These are phyloP conservation scores for Akanthomyces muscarius DNA, from an alignment of 2,329 filamentous ascomycete genomes.

Conservation along the genomic window DNA sequence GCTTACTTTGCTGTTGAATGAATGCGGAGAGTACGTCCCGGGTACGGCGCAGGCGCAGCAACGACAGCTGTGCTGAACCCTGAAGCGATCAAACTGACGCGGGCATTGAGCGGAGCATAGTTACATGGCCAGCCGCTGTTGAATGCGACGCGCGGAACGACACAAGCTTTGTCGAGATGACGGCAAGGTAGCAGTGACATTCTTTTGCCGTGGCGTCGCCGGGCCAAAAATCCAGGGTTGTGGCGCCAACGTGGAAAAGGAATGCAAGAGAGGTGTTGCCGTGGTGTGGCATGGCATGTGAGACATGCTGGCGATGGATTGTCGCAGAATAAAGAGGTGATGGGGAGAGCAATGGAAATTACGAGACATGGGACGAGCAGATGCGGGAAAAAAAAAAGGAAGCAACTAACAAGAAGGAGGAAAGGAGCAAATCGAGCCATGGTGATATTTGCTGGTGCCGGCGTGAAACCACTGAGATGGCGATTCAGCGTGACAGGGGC, in stretches of 20 bases:
- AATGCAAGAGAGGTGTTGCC: not conserved
- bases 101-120: not conserved
- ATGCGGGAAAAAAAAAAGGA: too few relatives aligned
- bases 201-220: not conserved
- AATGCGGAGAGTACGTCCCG: too few relatives aligned
- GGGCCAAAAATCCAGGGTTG: not conserved
- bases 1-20: too few relatives aligned
- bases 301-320: not conserved
- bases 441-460: too few relatives aligned
- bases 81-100: too few relatives aligned
- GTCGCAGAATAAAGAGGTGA: not conserved
- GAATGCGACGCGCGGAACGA: not conserved
- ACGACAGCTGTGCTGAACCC: too few relatives aligned
- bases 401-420: not conserved
- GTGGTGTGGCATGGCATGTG: not conserved
- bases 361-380: not conserved
- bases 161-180: not conserved
- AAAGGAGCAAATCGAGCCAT: not conserved
- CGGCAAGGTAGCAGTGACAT: not conserved
- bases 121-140: not conserved
- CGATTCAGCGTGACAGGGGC: slow-evolving; percentile 1
- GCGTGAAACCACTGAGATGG: not conserved
- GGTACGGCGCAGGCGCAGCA: too few relatives aligned
- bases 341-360: not conserved
- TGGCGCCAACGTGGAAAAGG: not conserved